phyloP scores from a whole-genome alignment of 2,329 filamentous ascomycete genomes.

The Hymenoscyphus scutula region DNA sequence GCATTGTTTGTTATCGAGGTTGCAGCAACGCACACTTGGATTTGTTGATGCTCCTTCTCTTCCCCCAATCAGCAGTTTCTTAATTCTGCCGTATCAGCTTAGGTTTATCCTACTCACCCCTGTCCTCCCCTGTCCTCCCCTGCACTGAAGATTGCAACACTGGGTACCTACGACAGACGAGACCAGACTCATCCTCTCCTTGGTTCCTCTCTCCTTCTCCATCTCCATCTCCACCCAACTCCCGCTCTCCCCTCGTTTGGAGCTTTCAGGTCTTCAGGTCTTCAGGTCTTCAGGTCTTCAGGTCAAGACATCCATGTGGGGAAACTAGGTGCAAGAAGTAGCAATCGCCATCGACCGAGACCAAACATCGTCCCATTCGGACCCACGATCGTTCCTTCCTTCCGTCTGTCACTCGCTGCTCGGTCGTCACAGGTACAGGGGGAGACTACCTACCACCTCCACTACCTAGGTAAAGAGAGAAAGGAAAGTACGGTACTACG shows the following conservation, averaged over 20 bases:
- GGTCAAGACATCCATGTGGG: background rate
- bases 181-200: background rate
- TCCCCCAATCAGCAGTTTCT: background rate
- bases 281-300: too few relatives aligned
- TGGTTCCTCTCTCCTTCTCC: background rate
- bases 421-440: background rate
- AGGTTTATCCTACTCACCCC: background rate
- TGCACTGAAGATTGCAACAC: background rate
- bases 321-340: background rate
- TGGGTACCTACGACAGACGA: too few relatives aligned
- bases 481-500: background rate
- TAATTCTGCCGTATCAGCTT: background rate
- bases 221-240: background rate
- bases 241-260: background rate
- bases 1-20: background rate
- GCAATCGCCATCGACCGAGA: background rate
- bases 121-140: too few relatives aligned
- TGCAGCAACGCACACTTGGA: background rate
- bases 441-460: too few relatives aligned
- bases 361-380: background rate
- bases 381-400: slow-evolving; percentile 4
- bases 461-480: background rate
- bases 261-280: too few relatives aligned
- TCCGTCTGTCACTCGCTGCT: background rate
- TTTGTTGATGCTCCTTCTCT: background rate